Percentiles rank a stretch among this genome's conserved stretches.
These are phyloP conservation scores for Chionographis japonica DNA, from an alignment of 106 monocot species.

Conservation along the genomic window DNA sequence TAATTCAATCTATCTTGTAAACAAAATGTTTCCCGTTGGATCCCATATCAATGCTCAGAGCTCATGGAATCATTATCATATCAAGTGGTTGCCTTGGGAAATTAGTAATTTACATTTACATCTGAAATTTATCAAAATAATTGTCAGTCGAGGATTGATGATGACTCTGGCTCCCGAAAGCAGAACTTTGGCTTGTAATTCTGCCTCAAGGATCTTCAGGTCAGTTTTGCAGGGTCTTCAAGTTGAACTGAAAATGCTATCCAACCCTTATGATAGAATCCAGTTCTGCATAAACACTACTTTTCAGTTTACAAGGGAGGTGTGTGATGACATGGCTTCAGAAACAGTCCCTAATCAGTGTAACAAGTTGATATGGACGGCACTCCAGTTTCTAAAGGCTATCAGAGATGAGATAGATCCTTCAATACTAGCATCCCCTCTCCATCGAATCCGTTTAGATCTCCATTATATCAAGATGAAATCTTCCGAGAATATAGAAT, in stretches of 20 bases:
- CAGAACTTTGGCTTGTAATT: constrained; percentile 19
- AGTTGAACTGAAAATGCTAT: constrained; percentile 18
- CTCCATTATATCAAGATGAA: constrained; percentile 33
- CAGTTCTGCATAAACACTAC: constrained; percentile 16
- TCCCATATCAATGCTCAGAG: constrained; percentile 1
- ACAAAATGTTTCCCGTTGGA: neutral
- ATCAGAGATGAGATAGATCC: constrained; percentile 30
- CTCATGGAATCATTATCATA: constrained; percentile 9
- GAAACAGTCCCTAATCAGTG: constrained; percentile 9
- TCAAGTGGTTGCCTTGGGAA: constrained; percentile 61
- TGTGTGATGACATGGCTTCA: constrained; percentile 22
- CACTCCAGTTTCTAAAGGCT: constrained; percentile 32
- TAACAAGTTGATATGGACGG: constrained; percentile 14
- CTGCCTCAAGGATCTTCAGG: constrained; percentile 36
- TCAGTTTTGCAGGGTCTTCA: constrained; percentile 37
- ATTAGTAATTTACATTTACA: constrained; percentile 23
- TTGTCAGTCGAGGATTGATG: constrained; percentile 20
- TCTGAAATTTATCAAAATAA: constrained; percentile 25
- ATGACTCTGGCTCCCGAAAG: constrained; percentile 13
- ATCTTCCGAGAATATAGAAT: constrained; percentile 7
- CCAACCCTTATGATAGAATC: constrained; percentile 6
- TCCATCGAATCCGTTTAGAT: constrained; percentile 28
- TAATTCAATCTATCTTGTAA: neutral
- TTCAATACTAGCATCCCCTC: constrained; percentile 26
- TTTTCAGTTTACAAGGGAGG: constrained; percentile 23